A percentile compares a stretch with the other conserved stretches of the same genome.
Conservation (phyloP, 2,329 filamentous ascomycete species). For the Beauveria sp. region DNA sequence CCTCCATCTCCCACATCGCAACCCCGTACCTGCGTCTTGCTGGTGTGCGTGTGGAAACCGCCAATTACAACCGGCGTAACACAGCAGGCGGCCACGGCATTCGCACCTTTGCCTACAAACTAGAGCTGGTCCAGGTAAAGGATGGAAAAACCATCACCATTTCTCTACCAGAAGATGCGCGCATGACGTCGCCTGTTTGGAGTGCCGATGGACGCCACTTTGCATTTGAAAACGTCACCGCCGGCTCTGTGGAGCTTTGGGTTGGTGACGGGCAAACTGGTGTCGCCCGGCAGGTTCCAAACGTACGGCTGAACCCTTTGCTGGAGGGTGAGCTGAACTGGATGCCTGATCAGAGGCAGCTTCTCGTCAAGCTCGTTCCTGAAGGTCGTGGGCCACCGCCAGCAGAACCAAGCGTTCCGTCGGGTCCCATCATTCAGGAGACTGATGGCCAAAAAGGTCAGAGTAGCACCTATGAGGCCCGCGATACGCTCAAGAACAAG, state of each 20-base stretch:
- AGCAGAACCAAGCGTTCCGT: neutral
- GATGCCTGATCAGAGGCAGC: slow-evolving; percentile 4
- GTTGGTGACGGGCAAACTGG: neutral
- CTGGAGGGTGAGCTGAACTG: neutral
- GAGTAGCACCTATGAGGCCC: slow-evolving; percentile 7
- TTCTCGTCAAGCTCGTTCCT: slow-evolving; percentile 6
- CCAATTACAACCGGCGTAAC: slow-evolving; percentile 4
- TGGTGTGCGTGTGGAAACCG: slow-evolving; percentile 1
- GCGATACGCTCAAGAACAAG: slow-evolving; percentile 4
- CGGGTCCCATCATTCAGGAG: slow-evolving; percentile 1
- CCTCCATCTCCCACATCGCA: slow-evolving; percentile 1
- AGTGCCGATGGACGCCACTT: neutral
- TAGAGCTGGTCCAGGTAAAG: slow-evolving; percentile 1
- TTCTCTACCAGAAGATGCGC: neutral
- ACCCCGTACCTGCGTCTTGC: slow-evolving; percentile 1
- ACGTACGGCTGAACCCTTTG: neutral
- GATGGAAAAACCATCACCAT: neutral
- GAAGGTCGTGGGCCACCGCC: neutral
- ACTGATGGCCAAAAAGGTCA: slow-evolving; percentile 5
- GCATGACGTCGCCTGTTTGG: slow-evolving; percentile 1
- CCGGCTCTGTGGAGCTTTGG: slow-evolving; percentile 7
- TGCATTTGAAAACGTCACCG: slow-evolving; percentile 8
- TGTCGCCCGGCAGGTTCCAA: neutral
- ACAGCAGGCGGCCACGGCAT: slow-evolving; percentile 5
- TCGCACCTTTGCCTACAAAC: slow-evolving; percentile 2